Evolutionary conservation across 2,329 filamentous ascomycete species (phyloP).

Genomic region (Daldinia sp.): DNA sequence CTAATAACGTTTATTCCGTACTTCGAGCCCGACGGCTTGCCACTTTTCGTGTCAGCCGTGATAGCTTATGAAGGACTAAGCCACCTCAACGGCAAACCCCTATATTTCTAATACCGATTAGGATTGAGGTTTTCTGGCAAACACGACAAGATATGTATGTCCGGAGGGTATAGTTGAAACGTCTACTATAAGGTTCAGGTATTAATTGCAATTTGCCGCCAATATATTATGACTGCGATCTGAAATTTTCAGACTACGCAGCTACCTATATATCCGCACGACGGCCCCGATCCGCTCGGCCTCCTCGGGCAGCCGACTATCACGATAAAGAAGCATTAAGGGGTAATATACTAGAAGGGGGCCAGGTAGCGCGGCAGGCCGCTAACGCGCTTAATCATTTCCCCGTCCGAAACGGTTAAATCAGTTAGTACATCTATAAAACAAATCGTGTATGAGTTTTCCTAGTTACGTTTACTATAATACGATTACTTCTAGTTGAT

Average conservation of each 20-base stretch:
- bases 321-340: not conserved
- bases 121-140: not conserved
- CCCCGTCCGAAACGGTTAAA: no score
- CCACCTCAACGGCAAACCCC: not conserved
- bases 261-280: not conserved
- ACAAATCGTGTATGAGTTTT: no score
- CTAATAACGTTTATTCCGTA: slow-evolving; percentile 20
- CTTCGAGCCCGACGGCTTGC: not conserved
- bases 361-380: not conserved
- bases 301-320: not conserved
- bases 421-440: no score
- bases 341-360: not conserved
- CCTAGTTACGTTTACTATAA: no score
- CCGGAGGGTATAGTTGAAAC: not conserved
- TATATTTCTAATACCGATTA: not conserved
- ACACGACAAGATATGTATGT: not conserved
- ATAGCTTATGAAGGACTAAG: not conserved
- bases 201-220: no score
- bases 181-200: not conserved
- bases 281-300: not conserved
- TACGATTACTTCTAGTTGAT: no score
- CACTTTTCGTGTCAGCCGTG: slow-evolving; percentile 4
- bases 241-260: not conserved
- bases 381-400: not conserved
- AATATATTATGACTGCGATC: not conserved